Percentiles rank a stretch among this genome's conserved stretches.
phyloP scores from a whole-genome alignment of 108 stramenopile genomes.

The Fragilaria radians region DNA sequence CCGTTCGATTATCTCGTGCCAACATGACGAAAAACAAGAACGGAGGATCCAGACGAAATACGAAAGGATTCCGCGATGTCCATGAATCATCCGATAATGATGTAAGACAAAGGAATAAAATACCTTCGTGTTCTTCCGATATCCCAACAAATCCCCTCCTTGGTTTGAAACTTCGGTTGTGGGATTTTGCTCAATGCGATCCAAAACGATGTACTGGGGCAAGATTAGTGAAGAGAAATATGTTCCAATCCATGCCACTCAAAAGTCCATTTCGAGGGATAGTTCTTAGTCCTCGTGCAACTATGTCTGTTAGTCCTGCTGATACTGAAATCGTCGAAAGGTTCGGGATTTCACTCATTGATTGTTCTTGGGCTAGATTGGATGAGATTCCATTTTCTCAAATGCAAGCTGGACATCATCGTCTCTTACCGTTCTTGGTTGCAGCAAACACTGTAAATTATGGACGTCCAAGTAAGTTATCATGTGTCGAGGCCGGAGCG shows the following conservation, averaged over 20 bases:
- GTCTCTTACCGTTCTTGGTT: constrained; percentile 96
- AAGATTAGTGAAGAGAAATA: constrained; percentile 72
- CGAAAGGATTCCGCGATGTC: not conserved
- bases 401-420: constrained; percentile 89
- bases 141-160: constrained; percentile 36
- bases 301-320: constrained; percentile 80
- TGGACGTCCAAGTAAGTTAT: constrained; percentile 86
- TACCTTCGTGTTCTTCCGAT: constrained; percentile 4
- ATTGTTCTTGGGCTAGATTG: constrained; percentile 96
- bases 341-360: constrained; percentile 88
- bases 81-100: constrained; percentile 18
- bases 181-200: constrained; percentile 99
- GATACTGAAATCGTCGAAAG: constrained; percentile 70
- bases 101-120: constrained; percentile 33
- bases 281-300: constrained; percentile 89
- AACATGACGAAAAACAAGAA: not conserved
- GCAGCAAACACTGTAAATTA: constrained; percentile 99
- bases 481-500: constrained; percentile 85
- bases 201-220: constrained; percentile 96
- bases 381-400: constrained; percentile 91
- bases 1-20: too few species aligned
- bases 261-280: constrained; percentile 89
- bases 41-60: not conserved
- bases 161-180: constrained; percentile 80
- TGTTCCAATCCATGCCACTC: constrained; percentile 69